A percentile compares a stretch with the other conserved stretches of the same genome.
Evolutionary conservation across 2,329 filamentous ascomycete species (phyloP).

Genomic region (Aspergillus pseudoterreus): DNA sequence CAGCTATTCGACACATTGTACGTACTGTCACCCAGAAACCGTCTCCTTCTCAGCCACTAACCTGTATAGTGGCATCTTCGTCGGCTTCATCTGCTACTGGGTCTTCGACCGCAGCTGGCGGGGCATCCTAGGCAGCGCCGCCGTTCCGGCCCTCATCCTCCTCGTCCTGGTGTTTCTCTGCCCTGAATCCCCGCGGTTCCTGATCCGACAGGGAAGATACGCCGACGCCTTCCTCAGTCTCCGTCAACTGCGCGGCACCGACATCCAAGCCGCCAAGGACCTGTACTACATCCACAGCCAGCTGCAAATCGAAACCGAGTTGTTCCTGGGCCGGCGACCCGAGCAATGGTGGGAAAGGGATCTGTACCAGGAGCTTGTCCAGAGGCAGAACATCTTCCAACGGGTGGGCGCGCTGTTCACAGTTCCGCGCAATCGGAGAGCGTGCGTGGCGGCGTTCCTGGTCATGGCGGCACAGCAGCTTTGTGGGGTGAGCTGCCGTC

Average conservation of each 20-base stretch:
- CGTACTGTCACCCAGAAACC: not conserved
- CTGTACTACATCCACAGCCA: slow-evolving; percentile 32
- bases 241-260: slow-evolving; percentile 30
- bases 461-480: slow-evolving; percentile 30
- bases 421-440: slow-evolving; percentile 21
- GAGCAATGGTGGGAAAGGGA: slow-evolving; percentile 1
- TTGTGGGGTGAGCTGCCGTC: slow-evolving; percentile 20
- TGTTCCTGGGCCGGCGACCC: slow-evolving; percentile 1
- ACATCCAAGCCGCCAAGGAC: slow-evolving; percentile 34
- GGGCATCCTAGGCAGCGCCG: slow-evolving; percentile 45
- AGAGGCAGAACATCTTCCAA: slow-evolving; percentile 11
- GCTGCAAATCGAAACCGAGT: slow-evolving; percentile 27
- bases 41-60: not conserved
- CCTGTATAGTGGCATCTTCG: slow-evolving; percentile 11
- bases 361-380: slow-evolving; percentile 9
- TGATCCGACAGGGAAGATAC: slow-evolving; percentile 30
- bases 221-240: slow-evolving; percentile 30
- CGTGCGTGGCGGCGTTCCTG: slow-evolving; percentile 22
- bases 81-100: slow-evolving; percentile 12
- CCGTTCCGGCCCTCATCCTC: slow-evolving; percentile 46
- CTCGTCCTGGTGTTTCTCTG: slow-evolving; percentile 43
- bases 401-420: slow-evolving; percentile 19
- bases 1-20: slow-evolving; percentile 22
- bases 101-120: slow-evolving; percentile 39
- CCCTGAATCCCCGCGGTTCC: slow-evolving; percentile 40